Evolutionary conservation across 768 basidiomycete genomes (phyloP).

Genomic region (Chlorophyllum brunneum): DNA sequence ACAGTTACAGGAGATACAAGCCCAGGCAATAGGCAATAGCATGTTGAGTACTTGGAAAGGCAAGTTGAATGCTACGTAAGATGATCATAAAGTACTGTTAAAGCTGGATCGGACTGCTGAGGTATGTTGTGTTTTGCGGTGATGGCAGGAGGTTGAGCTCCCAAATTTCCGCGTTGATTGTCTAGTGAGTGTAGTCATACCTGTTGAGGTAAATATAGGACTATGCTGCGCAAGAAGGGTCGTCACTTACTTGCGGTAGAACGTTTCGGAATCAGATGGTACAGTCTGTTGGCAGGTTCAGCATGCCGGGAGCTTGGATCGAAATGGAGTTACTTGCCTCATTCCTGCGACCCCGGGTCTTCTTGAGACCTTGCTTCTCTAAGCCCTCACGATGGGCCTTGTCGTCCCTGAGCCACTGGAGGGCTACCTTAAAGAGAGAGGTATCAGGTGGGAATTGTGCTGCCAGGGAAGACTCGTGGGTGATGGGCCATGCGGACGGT

Average conservation of each 20-base stretch:
- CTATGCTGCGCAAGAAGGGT: neutral
- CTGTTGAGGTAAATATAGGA: slow-evolving; percentile 17
- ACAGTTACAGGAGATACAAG: neutral
- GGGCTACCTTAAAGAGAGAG: slow-evolving; percentile 65
- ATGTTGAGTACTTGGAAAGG: neutral
- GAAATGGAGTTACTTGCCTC: slow-evolving; percentile 35
- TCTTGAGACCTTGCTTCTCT: slow-evolving; percentile 49
- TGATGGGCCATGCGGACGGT: slow-evolving; percentile 70
- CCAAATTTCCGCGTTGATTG: neutral
- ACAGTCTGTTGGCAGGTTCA: slow-evolving; percentile 34
- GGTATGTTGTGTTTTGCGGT: too few relatives aligned
- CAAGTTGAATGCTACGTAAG: slow-evolving; percentile 6
- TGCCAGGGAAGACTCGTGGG: slow-evolving; percentile 18
- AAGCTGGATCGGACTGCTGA: neutral
- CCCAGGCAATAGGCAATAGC: neutral
- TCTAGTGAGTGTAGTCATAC: slow-evolving; percentile 41
- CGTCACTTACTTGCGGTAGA: slow-evolving; percentile 74
- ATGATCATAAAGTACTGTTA: neutral
- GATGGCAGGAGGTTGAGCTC: slow-evolving; percentile 7
- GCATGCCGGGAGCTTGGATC: slow-evolving; percentile 8
- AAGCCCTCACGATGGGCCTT: slow-evolving; percentile 57
- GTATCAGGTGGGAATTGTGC: slow-evolving; percentile 22
- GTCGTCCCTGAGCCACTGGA: slow-evolving; percentile 88
- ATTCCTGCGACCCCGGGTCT: slow-evolving; percentile 53
- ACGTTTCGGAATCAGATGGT: slow-evolving; percentile 76